These are phyloP conservation scores for Wickerhamomyces hampshirensis DNA, from an alignment of 805 yeast species.

Conservation along the genomic window DNA sequence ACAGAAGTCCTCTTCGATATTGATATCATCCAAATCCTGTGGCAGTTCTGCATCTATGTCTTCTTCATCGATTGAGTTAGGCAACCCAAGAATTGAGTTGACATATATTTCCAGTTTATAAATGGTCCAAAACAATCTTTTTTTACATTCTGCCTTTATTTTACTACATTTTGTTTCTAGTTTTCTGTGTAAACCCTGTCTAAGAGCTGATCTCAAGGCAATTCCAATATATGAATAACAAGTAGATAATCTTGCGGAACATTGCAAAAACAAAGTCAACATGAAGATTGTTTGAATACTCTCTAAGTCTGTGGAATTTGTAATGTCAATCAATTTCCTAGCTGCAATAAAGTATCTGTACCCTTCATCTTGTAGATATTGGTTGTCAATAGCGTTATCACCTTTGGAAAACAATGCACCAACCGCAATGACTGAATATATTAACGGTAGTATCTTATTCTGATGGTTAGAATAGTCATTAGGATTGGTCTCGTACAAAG, in stretches of 20 bases:
- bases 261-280: constrained; percentile 82
- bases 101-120: constrained; percentile 89
- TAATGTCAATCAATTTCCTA: constrained; percentile 75
- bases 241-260: constrained; percentile 83
- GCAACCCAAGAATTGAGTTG: constrained; percentile 84
- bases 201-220: constrained; percentile 76
- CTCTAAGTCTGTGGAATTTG: constrained; percentile 77
- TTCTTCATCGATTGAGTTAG: constrained; percentile 67
- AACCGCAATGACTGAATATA: constrained; percentile 81
- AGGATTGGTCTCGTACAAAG: constrained; percentile 74
- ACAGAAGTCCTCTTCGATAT: constrained; percentile 34
- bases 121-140: constrained; percentile 82
- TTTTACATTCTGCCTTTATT: constrained; percentile 79
- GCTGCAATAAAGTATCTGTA: constrained; percentile 84
- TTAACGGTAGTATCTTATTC: constrained; percentile 73
- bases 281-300: constrained; percentile 84
- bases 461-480: constrained; percentile 70
- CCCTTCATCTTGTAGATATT: constrained; percentile 54
- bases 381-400: constrained; percentile 27
- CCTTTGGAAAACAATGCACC: constrained; percentile 67
- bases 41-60: constrained; percentile 89
- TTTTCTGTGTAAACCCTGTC: constrained; percentile 80
- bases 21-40: constrained; percentile 78
- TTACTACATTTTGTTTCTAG: constrained; percentile 44
- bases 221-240: constrained; percentile 91